Evolutionary conservation across 345 rosid species (phyloP).

Genomic region (Eucalyptus curtisii): DNA sequence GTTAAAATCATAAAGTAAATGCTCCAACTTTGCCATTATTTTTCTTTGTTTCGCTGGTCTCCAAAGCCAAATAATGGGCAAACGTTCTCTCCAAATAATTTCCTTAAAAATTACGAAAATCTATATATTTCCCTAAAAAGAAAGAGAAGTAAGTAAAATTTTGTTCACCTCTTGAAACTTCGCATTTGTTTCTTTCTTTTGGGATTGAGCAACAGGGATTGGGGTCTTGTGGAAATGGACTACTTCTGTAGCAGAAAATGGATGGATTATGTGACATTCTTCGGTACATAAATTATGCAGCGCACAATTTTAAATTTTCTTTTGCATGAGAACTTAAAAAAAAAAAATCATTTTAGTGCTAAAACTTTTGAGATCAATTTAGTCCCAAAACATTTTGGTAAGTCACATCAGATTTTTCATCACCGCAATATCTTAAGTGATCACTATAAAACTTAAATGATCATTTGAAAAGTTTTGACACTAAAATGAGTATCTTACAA

Average conservation of each 20-base stretch:
- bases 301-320: not conserved
- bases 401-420: not conserved
- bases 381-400: not conserved
- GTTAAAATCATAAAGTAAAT: not conserved
- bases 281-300: not conserved
- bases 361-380: not conserved
- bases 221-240: not conserved
- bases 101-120: not conserved
- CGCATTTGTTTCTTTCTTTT: not conserved
- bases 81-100: not conserved
- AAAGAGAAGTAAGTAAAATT: not conserved
- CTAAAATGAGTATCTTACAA: not conserved
- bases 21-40: not conserved
- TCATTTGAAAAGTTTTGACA: not conserved
- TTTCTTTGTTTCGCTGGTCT: not conserved
- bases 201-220: not conserved
- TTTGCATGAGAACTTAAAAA: not conserved
- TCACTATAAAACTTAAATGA: not conserved
- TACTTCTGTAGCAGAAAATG: not conserved
- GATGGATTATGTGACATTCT: not conserved
- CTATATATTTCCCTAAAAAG: not conserved
- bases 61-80: not conserved
- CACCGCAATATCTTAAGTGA: not conserved
- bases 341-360: not conserved
- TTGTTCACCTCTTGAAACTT: not conserved